phyloP scores from a whole-genome alignment of 352 stramenopile genomes.

The Thalassiosira hispida region DNA sequence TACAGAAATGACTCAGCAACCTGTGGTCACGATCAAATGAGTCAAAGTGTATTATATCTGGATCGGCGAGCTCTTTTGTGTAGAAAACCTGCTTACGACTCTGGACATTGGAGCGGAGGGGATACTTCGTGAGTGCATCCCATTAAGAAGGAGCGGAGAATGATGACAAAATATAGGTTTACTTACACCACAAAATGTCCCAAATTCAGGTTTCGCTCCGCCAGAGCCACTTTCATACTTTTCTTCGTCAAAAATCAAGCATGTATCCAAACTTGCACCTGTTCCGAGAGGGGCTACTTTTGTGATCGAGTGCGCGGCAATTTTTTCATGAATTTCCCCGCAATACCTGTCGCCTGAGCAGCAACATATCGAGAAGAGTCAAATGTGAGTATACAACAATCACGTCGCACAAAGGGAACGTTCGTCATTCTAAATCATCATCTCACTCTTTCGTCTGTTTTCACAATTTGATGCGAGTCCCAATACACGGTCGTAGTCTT shows the following conservation, averaged over 20 bases:
- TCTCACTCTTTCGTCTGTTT: constrained; percentile 62
- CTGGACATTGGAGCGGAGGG: constrained; percentile 30
- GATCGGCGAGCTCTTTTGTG: constrained; percentile 54
- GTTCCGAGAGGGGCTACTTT: constrained; percentile 39
- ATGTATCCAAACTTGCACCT: constrained; percentile 31
- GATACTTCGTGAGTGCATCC: constrained; percentile 5
- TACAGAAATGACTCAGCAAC: constrained; percentile 81
- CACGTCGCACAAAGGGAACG: constrained; percentile 1
- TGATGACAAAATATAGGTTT: constrained; percentile 39
- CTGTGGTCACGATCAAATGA: constrained; percentile 60
- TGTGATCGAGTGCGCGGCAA: constrained; percentile 38
- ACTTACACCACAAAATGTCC: constrained; percentile 68
- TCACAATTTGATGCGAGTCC: constrained; percentile 59
- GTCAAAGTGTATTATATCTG: constrained; percentile 72
- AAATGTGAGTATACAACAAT: neutral
- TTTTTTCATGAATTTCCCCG: constrained; percentile 55
- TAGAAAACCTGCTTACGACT: constrained; percentile 54
- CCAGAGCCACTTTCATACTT: constrained; percentile 39
- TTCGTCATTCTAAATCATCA: neutral
- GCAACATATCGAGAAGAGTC: constrained; percentile 1
- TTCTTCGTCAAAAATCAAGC: constrained; percentile 78
- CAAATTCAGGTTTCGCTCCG: constrained; percentile 35
- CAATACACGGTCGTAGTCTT: constrained; percentile 46
- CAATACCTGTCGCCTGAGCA: constrained; percentile 56
- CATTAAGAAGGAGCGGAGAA: constrained; percentile 18